Base-by-base conservation (phyloP, 805 yeast species). In the Lipomyces mesembrius region DNA sequence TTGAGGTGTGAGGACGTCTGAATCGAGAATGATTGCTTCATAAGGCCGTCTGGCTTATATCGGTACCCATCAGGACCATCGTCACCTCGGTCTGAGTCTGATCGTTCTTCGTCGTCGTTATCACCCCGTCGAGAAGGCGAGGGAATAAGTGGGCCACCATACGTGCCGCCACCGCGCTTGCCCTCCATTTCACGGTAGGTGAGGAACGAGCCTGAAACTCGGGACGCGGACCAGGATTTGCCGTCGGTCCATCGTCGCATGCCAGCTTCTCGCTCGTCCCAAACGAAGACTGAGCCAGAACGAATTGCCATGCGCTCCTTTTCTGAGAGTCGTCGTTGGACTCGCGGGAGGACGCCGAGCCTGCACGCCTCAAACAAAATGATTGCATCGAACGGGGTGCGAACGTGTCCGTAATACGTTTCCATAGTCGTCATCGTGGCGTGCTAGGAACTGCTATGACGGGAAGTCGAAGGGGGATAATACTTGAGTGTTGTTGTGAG, bases 161-260 rank as follows among this genome's bases (percentile, higher is more conserved):
- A 63, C 27, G 71, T 59, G 63, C 63, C 64, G 25, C 70, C 65
- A n/a, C 64, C 65, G 27, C 72, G 71, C 62, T 64, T 65, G 57
- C 72, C 71, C 66, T 85, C 87, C 81, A 87, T 83, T 74, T 89
- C 92, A 61, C 84, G 82, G 75, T 88, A 88, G 2, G 85, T 83
- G 37, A 88, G 77, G 73, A 88, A 88, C 1, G 84, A 81, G 3
- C 90, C 90, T 3, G 83, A 82, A 0, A 89, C 92, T 66, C 92
- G 81, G 0, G 90, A 85, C 1, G 92, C 90, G 66, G 86, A 82
- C 93, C 94, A 89, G 43, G 83, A 81, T 69, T 84, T 83, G 22
- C 93, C 91, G 73, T 89, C 94, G 0, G 93, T 89, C 93, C 94
- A 89, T 35, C 93, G 78, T 69, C 86, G 83, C 87, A 89, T 88